Base-by-base conservation (phyloP, 2,329 filamentous ascomycete species). In the Fusarium burgessii region DNA sequence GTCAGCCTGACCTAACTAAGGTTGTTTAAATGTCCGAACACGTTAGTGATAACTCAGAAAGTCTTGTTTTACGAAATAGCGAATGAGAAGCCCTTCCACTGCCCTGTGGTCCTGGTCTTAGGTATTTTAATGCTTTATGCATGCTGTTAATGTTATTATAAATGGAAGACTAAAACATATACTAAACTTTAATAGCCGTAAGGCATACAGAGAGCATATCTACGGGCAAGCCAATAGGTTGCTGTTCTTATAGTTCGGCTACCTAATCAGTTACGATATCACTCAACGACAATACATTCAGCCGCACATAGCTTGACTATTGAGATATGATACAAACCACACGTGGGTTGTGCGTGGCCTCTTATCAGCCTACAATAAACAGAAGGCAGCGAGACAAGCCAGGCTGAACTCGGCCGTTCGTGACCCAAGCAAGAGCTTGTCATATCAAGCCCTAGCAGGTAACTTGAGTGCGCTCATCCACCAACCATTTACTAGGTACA, bases 11-110 rank as follows among this genome's bases (percentile, higher is more conserved):
- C 38, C 36, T 25, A 54, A 52, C 38, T 43, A 45, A 33, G 36
- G 38, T 29, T 45, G 38, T 46, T 60, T 17, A 38, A 57, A 45
- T 33, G 29, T 35, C 29, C 56, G 27, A 55, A 18, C 36, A 17
- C 25, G 13, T 54, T 29, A 52, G 35, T 10, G 32, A 52, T 58
- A 27, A 41, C 17, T 23, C n/a, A 41, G 35, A 35, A 36, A 54
- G 46, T 55, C 38, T 55, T 59, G 23, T 32, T 56, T 42, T 59
- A 59, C 56, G 56, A 12, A 32, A 12, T 23, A 59, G 47, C 56
- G 47, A 59, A 59, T 59, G 13, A 35, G 42, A 49, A 57, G 29
- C 25, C 29, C 32, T 46, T 25, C n/a, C 23, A n/a, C 14, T 15
- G 15, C 13, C 13, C 20, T 10, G 18, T 46, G 46, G 18, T n/a